Evolutionary conservation across 164 flowering plant species (phyloP).

Genomic region (Piper betle): DNA sequence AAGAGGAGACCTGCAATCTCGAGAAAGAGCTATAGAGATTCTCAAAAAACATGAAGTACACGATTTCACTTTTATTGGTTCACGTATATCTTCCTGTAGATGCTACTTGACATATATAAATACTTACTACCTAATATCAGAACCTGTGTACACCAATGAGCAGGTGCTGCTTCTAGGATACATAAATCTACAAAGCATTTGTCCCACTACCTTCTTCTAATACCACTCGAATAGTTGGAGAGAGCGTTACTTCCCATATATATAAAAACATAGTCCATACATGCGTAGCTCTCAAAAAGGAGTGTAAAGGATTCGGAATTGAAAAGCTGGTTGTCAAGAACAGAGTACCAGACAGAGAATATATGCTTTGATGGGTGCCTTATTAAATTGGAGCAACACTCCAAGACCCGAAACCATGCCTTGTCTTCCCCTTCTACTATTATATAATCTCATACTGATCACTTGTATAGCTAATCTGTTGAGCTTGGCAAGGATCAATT

Average conservation of each 20-base stretch:
- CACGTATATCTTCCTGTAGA: too few species aligned
- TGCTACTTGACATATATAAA: too few species aligned
- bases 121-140: too few species aligned
- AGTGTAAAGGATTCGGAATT: neutral
- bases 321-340: neutral
- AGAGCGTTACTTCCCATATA: neutral
- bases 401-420: neutral
- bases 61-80: neutral
- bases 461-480: neutral
- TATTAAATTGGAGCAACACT: neutral
- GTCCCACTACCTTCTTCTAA: neutral
- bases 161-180: too few species aligned
- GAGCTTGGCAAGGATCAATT: neutral
- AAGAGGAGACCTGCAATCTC: slow-evolving; percentile 1
- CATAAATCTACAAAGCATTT: neutral
- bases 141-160: too few species aligned
- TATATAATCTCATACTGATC: neutral
- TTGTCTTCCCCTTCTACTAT: neutral
- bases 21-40: neutral
- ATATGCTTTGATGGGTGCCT: neutral
- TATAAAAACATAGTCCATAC: neutral
- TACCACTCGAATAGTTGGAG: neutral
- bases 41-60: neutral
- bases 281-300: neutral
- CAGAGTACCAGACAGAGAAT: neutral